Conservation (phyloP, 2,329 filamentous ascomycete species). For the Ophiostoma ulmi region DNA sequence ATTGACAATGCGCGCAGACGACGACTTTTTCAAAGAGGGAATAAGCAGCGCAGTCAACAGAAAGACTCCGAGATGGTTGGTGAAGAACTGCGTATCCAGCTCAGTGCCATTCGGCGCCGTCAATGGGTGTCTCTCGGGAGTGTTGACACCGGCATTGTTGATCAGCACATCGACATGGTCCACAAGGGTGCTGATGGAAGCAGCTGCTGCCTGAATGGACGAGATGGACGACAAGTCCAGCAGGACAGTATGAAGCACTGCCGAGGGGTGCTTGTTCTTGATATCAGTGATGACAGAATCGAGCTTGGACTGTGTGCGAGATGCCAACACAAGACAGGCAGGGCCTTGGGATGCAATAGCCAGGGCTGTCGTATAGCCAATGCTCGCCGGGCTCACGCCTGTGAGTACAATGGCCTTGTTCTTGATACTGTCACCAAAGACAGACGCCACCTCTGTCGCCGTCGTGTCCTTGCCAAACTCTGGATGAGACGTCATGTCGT, state of each 20-base stretch:
- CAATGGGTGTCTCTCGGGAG: slow-evolving; percentile 33
- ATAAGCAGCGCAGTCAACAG: background rate
- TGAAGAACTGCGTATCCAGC: slow-evolving; percentile 25
- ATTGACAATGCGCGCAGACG: slow-evolving; percentile 39
- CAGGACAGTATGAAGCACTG: background rate
- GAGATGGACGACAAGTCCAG: background rate
- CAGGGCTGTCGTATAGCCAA: slow-evolving; percentile 40
- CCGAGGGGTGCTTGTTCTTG: background rate
- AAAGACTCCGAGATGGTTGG: background rate
- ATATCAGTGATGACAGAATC: background rate
- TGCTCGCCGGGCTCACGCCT: slow-evolving; percentile 40
- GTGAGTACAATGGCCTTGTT: slow-evolving; percentile 32
- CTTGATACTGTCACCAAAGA: slow-evolving; percentile 23
- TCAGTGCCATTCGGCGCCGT: slow-evolving; percentile 33
- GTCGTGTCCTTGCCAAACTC: slow-evolving; percentile 26
- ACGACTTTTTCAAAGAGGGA: background rate
- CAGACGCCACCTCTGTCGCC: slow-evolving; percentile 27
- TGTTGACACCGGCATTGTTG: slow-evolving; percentile 41
- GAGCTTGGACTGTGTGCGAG: background rate
- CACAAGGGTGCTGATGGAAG: background rate
- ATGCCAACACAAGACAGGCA: slow-evolving; percentile 39
- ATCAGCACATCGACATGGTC: slow-evolving; percentile 35
- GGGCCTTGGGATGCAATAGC: slow-evolving; percentile 44
- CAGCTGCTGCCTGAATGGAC: background rate
- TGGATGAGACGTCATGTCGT: slow-evolving; percentile 26